Evolutionary conservation across 495 filamentous ascomycete species (phyloP), one percentile per base, ranked within the genome.

Genomic region (Aspergillus panamensis): DNA sequence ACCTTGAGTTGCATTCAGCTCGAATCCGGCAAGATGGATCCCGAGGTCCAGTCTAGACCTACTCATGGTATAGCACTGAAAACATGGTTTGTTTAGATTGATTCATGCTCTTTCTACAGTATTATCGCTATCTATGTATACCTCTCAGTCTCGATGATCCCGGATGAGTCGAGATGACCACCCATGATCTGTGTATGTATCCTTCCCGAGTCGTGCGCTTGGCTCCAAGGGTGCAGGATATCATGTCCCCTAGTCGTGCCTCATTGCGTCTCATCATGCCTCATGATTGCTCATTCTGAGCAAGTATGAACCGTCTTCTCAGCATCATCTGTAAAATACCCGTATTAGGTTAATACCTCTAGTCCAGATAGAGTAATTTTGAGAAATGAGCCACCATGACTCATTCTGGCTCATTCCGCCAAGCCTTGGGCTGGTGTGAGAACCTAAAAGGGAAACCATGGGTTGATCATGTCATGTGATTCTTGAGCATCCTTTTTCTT

Each of bases 361-460:
- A 45, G 42, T 45, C 42, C 42, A 1, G 6, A 20, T 19, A 7
- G 5, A 20, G 42, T 17, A 45, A 45, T 45, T 45, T 45, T 1
- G 1, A 32, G 13, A n/a, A 20, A 56, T 56, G 53, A 56, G 30
- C 19, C 6, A 56, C 30, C 43, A 58, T 58, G 55, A 58, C 6
- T 58, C 55, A 58, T 58, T 48, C 37, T 44, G 4, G 25, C 47
- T 44, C 32, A 49, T 43, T 12, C 9, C 14, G 21, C 35, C 21
- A 37, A 17, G 32, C 30, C 3, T 8, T 29, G 30, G 13, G 42
- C 8, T 9, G 42, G 16, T 45, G 3, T 45, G n/a, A 21, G n/a
- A 7, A n/a, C n/a, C 19, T 20, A 21, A 19, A n/a, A 44, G 40
- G 17, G 40, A n/a, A 3, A n/a, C n/a, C n/a, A n/a, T n/a, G n/a